Evolutionary conservation across 306 rosid genomes (phyloP).

Genomic region (Bauhinia variegata): DNA sequence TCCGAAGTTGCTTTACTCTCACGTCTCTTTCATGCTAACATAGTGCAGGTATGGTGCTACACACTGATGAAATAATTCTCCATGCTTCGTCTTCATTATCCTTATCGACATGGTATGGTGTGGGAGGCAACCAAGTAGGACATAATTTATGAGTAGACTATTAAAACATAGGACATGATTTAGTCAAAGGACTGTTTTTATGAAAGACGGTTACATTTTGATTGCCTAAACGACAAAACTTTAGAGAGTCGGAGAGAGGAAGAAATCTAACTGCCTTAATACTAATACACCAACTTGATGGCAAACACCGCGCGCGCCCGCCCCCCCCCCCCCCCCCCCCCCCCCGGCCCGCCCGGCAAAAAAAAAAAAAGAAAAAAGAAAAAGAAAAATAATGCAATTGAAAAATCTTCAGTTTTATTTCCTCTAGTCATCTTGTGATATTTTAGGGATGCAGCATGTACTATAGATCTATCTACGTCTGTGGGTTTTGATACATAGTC

Average conservation of each 20-base stretch:
- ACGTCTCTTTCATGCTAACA: slow-evolving; percentile 89
- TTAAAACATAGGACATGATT: neutral
- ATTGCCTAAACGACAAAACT: neutral
- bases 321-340: no score
- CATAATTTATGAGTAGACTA: neutral
- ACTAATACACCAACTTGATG: slow-evolving; percentile 12
- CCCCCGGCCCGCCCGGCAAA: no score
- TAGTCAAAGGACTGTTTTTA: neutral
- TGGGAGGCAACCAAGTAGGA: neutral
- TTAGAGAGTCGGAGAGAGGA: neutral
- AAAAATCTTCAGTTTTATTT: neutral
- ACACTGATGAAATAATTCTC: neutral
- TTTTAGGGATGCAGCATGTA: neutral
- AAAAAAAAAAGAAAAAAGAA: no score
- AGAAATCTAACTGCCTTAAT: neutral
- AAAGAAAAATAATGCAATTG: neutral
- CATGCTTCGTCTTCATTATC: slow-evolving; percentile 11
- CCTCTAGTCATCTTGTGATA: neutral
- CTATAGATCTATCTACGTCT: slow-evolving; percentile 1
- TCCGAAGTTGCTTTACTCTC: slow-evolving; percentile 94
- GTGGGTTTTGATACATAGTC: neutral
- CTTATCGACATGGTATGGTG: slow-evolving; percentile 23
- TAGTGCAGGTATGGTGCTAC: slow-evolving; percentile 72
- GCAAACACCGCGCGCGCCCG: no score
- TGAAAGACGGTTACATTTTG: neutral